phyloP scores from a whole-genome alignment of 176 grass and related monocot species.

The Puya raimondii region DNA sequence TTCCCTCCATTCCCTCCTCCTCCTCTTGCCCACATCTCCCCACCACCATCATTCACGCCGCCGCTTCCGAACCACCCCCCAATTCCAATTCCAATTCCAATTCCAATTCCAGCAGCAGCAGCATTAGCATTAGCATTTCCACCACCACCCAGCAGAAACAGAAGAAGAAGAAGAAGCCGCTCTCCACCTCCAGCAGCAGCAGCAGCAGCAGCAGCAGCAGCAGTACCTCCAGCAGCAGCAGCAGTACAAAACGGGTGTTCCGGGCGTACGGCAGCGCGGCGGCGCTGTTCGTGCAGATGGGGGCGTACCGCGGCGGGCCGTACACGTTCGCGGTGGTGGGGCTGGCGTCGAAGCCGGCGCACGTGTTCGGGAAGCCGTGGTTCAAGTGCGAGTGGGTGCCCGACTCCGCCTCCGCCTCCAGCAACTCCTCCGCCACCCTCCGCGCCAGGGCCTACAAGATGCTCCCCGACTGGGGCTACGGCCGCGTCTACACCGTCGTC shows the following conservation, averaged over 20 bases:
- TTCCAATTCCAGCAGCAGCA: constrained; percentile 5
- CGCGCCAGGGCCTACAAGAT: constrained; percentile 69
- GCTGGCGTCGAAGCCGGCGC: constrained; percentile 77
- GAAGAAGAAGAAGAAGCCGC: background rate
- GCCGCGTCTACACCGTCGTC: constrained; percentile 87
- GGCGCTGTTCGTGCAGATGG: constrained; percentile 88
- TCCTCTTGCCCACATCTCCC: background rate
- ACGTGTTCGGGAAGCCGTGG: constrained; percentile 75
- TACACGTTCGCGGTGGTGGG: constrained; percentile 73
- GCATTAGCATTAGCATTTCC: background rate
- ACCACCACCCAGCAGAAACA: background rate
- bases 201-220: background rate
- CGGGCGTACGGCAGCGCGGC: constrained; percentile 58
- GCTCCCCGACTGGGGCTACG: constrained; percentile 98
- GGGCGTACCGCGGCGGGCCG: constrained; percentile 69
- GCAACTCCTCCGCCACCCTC: too few relatives aligned
- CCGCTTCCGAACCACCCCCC: constrained; percentile 18
- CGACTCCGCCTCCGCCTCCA: constrained; percentile 12
- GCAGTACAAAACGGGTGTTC: constrained; percentile 52
- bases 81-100: too few relatives aligned
- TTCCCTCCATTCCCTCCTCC: constrained; percentile 3
- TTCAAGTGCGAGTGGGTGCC: constrained; percentile 76
- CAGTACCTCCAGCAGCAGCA: background rate
- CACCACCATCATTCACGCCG: background rate
- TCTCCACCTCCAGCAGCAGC: constrained; percentile 3